Conservation (phyloP, 208 protist genomes). For the Jaenimonas drosophilae region DNA sequence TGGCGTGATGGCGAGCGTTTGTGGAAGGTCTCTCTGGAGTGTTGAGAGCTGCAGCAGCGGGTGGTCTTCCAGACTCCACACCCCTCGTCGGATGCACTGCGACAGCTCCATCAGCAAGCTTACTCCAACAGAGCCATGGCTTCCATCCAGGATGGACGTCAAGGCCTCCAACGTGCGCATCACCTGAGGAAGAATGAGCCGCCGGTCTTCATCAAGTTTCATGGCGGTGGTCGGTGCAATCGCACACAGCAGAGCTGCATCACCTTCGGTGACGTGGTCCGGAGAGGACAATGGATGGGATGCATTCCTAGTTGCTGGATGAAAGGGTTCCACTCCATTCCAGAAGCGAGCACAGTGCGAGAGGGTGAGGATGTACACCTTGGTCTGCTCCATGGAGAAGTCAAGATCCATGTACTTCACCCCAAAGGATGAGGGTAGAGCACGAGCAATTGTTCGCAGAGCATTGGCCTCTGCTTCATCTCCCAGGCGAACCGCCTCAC, state of each 20-base stretch:
- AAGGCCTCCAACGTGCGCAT: constrained; percentile 27
- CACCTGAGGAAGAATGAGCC: constrained; percentile 37
- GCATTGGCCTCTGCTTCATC: constrained; percentile 44
- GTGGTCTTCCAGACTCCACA: constrained; percentile 46
- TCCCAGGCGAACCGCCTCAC: constrained; percentile 48
- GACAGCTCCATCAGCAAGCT: constrained; percentile 44
- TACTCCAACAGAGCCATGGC: constrained; percentile 13
- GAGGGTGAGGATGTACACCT: constrained; percentile 65
- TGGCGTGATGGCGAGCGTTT: no score
- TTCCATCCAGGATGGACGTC: no score
- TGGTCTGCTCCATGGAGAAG: constrained; percentile 34
- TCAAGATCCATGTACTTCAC: constrained; percentile 63
- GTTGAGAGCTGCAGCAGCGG: constrained; percentile 36
- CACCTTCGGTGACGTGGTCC: background rate
- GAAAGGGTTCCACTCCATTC: no score
- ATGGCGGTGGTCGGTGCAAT: constrained; percentile 30
- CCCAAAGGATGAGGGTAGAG: constrained; percentile 30
- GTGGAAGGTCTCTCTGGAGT: background rate
- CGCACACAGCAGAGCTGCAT: constrained; percentile 26
- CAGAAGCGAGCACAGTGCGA: constrained; percentile 62
- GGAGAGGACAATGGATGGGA: background rate
- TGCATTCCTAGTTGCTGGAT: background rate
- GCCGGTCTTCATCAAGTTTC: constrained; percentile 30
- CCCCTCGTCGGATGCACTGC: constrained; percentile 41
- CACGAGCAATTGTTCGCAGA: constrained; percentile 53